phyloP scores from a whole-genome alignment of 805 yeast species.

The Metschnikowia gelsemii region DNA sequence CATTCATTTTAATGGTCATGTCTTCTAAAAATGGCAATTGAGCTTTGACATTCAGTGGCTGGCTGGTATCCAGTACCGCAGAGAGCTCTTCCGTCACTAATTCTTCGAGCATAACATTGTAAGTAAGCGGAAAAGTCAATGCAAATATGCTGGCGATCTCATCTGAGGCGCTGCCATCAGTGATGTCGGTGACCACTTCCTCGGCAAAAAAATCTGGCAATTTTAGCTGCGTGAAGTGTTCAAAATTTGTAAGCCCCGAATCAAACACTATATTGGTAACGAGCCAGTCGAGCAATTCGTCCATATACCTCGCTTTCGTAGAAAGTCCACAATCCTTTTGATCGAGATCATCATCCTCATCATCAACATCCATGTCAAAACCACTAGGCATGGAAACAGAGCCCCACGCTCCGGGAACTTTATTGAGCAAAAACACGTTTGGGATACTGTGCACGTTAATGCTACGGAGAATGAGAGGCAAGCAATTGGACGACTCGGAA shows the following conservation, averaged over 20 bases:
- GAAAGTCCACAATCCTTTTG: constrained; percentile 32
- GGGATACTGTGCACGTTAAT: constrained; percentile 67
- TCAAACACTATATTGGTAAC: constrained; percentile 43
- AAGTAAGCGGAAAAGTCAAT: constrained; percentile 32
- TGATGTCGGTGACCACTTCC: constrained; percentile 8
- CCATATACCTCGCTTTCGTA: constrained; percentile 28
- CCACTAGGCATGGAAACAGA: constrained; percentile 21
- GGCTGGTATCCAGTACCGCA: neutral
- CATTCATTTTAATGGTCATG: constrained; percentile 26
- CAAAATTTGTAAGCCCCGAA: constrained; percentile 27
- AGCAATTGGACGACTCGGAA: constrained; percentile 53
- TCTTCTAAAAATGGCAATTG: constrained; percentile 40
- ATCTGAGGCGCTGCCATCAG: constrained; percentile 20
- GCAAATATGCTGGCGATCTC: constrained; percentile 24
- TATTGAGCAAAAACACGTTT: constrained; percentile 42
- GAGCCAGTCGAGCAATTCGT: constrained; percentile 38
- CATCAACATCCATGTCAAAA: constrained; percentile 36
- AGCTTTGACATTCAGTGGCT: constrained; percentile 12
- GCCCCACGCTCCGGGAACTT: constrained; percentile 21
- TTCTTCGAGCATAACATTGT: constrained; percentile 35
- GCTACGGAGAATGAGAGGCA: constrained; percentile 66
- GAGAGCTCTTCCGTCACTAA: constrained; percentile 27
- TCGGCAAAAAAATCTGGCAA: constrained; percentile 14
- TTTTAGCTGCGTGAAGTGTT: constrained; percentile 15
- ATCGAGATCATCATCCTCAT: constrained; percentile 36